These are phyloP conservation scores for Fusarium sororula DNA, from an alignment of 2,329 filamentous ascomycete genomes.

Conservation along the genomic window DNA sequence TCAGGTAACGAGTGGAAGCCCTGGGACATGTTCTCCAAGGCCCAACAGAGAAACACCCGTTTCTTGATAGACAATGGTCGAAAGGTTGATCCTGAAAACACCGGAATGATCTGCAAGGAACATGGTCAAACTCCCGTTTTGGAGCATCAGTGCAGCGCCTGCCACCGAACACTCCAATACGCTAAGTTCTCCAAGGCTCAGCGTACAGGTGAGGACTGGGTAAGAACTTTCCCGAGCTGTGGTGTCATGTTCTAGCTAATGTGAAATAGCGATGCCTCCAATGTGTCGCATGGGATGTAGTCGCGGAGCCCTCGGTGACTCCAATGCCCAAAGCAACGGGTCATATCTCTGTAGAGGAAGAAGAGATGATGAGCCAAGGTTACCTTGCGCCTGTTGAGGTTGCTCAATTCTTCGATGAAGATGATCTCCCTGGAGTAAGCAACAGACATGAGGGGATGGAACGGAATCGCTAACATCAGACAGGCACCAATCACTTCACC, in stretches of 20 bases:
- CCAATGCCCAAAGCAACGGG: constrained; percentile 46
- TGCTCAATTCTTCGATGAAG: constrained; percentile 41
- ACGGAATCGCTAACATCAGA: not conserved
- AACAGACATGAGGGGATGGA: not conserved
- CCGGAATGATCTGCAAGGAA: constrained; percentile 50
- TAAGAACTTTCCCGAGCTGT: constrained; percentile 30
- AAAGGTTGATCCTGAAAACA: constrained; percentile 23
- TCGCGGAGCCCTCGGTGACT: constrained; percentile 47
- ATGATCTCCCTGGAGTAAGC: constrained; percentile 33
- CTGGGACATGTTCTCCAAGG: constrained; percentile 45
- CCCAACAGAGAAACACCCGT: constrained; percentile 36
- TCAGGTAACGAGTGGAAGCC: constrained; percentile 50
- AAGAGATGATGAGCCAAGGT: not conserved
- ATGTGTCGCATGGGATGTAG: constrained; percentile 48
- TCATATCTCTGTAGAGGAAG: constrained; percentile 47
- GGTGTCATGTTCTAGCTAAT: not conserved
- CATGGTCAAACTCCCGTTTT: constrained; percentile 38
- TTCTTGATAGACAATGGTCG: constrained; percentile 21
- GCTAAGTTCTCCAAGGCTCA: constrained; percentile 45
- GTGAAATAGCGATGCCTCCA: constrained; percentile 44
- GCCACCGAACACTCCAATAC: constrained; percentile 40
- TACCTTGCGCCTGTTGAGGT: constrained; percentile 24
- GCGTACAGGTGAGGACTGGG: constrained; percentile 41
- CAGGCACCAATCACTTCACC: constrained; percentile 43
- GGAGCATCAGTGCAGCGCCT: constrained; percentile 47